phyloP scores from a whole-genome alignment of 1,139 yeast genomes.

The Debaryomyces singareniensis region DNA sequence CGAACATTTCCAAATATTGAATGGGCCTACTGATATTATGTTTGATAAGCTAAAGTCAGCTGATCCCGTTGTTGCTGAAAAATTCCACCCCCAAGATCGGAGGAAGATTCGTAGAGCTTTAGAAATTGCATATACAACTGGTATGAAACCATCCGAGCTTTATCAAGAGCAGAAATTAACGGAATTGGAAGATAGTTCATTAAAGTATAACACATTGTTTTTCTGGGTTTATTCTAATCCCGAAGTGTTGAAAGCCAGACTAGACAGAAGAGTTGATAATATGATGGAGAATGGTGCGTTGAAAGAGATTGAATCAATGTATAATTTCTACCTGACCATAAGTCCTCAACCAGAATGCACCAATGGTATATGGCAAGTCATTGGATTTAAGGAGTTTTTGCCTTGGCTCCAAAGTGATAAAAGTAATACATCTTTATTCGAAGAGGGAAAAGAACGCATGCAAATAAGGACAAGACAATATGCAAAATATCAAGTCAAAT shows the following conservation, averaged over 20 bases:
- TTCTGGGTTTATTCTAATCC: slow-evolving; percentile 84
- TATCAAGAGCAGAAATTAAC: slow-evolving; percentile 54
- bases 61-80: slow-evolving; percentile 71
- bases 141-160: slow-evolving; percentile 61
- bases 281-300: slow-evolving; percentile 72
- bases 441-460: slow-evolving; percentile 63
- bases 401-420: slow-evolving; percentile 54
- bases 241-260: slow-evolving; percentile 48
- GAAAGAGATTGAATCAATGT: slow-evolving; percentile 60
- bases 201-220: slow-evolving; percentile 62
- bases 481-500: slow-evolving; percentile 85
- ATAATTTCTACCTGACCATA: slow-evolving; percentile 27
- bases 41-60: slow-evolving; percentile 39
- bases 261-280: slow-evolving; percentile 74
- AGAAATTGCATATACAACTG: slow-evolving; percentile 69
- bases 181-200: slow-evolving; percentile 38
- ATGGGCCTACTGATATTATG: slow-evolving; percentile 49
- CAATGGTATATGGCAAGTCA: slow-evolving; percentile 88
- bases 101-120: slow-evolving; percentile 75
- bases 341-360: slow-evolving; percentile 46
- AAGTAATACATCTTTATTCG: slow-evolving; percentile 16
- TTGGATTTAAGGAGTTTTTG: slow-evolving; percentile 89
- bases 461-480: slow-evolving; percentile 79
- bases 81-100: slow-evolving; percentile 88
- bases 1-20: slow-evolving; percentile 31